Evolutionary conservation across 2,329 filamentous ascomycete genomes (phyloP).

Genomic region (Aspergillus sp.): DNA sequence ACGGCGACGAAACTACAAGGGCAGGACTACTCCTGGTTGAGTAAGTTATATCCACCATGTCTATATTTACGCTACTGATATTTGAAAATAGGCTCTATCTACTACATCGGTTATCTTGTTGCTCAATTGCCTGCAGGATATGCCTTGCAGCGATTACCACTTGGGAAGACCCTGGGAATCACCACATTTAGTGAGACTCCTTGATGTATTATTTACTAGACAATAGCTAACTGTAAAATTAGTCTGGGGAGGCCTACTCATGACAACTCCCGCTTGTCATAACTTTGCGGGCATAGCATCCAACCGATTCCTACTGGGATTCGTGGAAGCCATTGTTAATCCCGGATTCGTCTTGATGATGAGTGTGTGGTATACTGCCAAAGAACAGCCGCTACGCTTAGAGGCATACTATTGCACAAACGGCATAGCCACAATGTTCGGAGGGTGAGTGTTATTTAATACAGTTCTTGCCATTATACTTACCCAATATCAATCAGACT

Average conservation of each 20-base stretch:
- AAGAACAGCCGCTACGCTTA: conserved; percentile 48
- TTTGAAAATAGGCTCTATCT: conserved; percentile 33
- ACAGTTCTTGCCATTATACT: neutral
- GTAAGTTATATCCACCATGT: conserved; percentile 8
- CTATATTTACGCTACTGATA: too few species aligned
- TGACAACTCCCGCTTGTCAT: conserved; percentile 39
- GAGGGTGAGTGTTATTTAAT: conserved; percentile 33
- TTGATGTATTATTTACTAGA: too few species aligned
- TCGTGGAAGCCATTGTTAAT: conserved; percentile 46
- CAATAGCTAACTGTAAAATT: neutral
- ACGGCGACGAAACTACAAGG: conserved; percentile 19
- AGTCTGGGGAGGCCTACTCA: conserved; percentile 42
- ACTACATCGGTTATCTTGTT: conserved; percentile 47
- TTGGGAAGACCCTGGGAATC: conserved; percentile 40
- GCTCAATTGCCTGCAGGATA: conserved; percentile 43
- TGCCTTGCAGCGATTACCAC: conserved; percentile 42
- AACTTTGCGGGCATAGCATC: conserved; percentile 42
- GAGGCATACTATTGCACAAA: conserved; percentile 56
- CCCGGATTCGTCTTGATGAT: conserved; percentile 49
- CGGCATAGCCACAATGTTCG: conserved; percentile 58
- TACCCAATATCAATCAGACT: conserved; percentile 20
- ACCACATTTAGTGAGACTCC: conserved; percentile 29
- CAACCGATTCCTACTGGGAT: conserved; percentile 43
- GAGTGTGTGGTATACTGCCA: conserved; percentile 47
- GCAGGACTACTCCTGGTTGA: conserved; percentile 23